Evolutionary conservation across 1,139 yeast species (phyloP).

Genomic region (Lodderomyces orthopsilosis): DNA sequence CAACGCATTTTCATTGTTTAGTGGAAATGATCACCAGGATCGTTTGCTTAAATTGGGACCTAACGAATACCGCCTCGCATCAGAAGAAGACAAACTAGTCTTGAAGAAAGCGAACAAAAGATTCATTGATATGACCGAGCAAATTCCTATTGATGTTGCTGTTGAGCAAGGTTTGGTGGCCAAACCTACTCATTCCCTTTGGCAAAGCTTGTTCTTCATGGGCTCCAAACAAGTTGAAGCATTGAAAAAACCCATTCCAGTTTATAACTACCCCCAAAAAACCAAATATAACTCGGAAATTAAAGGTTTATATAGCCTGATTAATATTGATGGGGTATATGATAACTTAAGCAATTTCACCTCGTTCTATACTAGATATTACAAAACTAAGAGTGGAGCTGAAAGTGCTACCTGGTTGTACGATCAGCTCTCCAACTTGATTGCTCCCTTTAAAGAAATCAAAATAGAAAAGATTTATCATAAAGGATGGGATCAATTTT

Average conservation of each 20-base stretch:
- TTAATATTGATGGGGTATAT: slow-evolving; percentile 48
- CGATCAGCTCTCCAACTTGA: slow-evolving; percentile 43
- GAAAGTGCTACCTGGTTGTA: slow-evolving; percentile 75
- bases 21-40: slow-evolving; percentile 14
- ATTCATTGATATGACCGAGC: slow-evolving; percentile 71
- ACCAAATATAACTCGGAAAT: slow-evolving; percentile 42
- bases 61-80: slow-evolving; percentile 37
- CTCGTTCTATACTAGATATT: slow-evolving; percentile 77
- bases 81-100: slow-evolving; percentile 56
- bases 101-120: slow-evolving; percentile 53
- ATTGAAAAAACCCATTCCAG: slow-evolving; percentile 30
- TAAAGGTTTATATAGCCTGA: slow-evolving; percentile 32
- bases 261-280: slow-evolving; percentile 55
- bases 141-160: slow-evolving; percentile 36
- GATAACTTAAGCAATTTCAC: slow-evolving; percentile 60
- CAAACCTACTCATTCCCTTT: slow-evolving; percentile 14
- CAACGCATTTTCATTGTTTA: slow-evolving; percentile 7
- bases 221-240: slow-evolving; percentile 33
- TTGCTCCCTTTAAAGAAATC: slow-evolving; percentile 35
- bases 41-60: slow-evolving; percentile 42
- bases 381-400: slow-evolving; percentile 67
- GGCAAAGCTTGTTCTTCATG: slow-evolving; percentile 18
- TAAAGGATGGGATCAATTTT: slow-evolving; percentile 44
- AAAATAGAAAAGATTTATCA: slow-evolving; percentile 31
- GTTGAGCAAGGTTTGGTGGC: slow-evolving; percentile 27